A percentile compares a stretch with the other conserved stretches of the same genome.
Evolutionary conservation across 768 basidiomycete genomes (phyloP).

Genomic region (Rhizopogon vulgaris): DNA sequence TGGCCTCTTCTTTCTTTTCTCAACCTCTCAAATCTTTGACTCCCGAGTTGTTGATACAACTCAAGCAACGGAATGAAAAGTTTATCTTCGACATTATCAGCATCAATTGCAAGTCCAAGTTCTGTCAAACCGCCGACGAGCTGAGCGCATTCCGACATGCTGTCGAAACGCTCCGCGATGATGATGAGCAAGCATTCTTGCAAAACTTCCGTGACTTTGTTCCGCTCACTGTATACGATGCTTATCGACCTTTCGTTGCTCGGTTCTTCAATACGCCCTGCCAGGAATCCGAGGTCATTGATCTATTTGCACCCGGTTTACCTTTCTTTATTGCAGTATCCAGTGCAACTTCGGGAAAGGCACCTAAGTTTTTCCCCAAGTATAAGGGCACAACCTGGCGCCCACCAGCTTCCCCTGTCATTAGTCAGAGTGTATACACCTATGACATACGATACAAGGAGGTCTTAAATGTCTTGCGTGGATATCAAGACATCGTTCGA

Average conservation of each 20-base stretch:
- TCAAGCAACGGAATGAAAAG: slow-evolving; percentile 9
- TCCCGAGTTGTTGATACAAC: slow-evolving; percentile 8
- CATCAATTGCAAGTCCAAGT: background rate
- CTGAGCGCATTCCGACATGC: background rate
- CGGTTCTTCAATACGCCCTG: slow-evolving; percentile 7
- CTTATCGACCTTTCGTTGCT: slow-evolving; percentile 8
- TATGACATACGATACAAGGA: background rate
- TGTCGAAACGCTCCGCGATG: background rate
- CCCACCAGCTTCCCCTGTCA: background rate
- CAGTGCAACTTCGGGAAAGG: slow-evolving; percentile 10
- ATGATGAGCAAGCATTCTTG: background rate
- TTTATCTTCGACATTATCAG: background rate
- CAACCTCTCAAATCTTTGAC: slow-evolving; percentile 11
- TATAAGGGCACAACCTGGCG: background rate
- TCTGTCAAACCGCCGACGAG: background rate
- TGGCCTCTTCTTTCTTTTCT: slow-evolving; percentile 2
- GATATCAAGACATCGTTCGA: background rate
- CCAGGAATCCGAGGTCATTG: slow-evolving; percentile 5
- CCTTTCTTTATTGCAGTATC: slow-evolving; percentile 8
- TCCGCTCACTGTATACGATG: slow-evolving; percentile 8
- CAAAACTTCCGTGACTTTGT: slow-evolving; percentile 10
- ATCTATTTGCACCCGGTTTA: slow-evolving; percentile 11
- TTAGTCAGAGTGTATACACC: background rate
- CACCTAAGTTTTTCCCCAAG: slow-evolving; percentile 5
- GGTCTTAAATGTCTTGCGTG: background rate